These are phyloP conservation scores for Aureobasidium zeae DNA, from an alignment of 2,329 filamentous ascomycete species.

Conservation along the genomic window DNA sequence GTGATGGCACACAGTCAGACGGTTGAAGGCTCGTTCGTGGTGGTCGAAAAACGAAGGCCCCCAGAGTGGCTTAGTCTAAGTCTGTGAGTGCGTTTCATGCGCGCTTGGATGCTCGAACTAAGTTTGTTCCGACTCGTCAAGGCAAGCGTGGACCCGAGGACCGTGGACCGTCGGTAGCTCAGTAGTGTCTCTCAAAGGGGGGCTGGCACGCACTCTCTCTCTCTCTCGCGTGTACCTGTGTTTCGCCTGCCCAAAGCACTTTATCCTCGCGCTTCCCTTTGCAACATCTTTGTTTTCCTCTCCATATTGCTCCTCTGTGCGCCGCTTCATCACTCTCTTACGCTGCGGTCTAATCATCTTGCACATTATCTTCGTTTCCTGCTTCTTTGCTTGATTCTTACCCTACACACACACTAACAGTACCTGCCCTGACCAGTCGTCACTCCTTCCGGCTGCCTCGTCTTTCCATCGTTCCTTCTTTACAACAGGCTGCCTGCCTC, in stretches of 20 bases:
- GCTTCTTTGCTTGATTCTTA: background rate
- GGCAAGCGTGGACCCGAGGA: conserved; percentile 1
- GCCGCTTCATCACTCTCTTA: conserved; percentile 15
- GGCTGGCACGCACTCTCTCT: conserved; percentile 9
- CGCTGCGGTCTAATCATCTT: conserved; percentile 4
- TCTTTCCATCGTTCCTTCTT: background rate
- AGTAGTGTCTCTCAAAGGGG: conserved; percentile 11
- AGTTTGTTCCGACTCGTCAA: conserved; percentile 10
- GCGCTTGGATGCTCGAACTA: conserved; percentile 9
- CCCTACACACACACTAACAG: background rate
- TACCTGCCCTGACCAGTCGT: conserved; percentile 15
- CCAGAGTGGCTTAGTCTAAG: conserved; percentile 3
- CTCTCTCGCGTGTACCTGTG: conserved; percentile 13
- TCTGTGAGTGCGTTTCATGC: conserved; percentile 10
- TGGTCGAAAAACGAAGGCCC: background rate
- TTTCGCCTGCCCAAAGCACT: conserved; percentile 13
- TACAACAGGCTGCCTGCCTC: conserved; percentile 1
- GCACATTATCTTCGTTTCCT: background rate
- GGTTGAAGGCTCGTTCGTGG: background rate
- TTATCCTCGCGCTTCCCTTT: conserved; percentile 12
- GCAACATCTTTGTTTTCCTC: conserved; percentile 12
- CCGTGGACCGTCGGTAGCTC: background rate
- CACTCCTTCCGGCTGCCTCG: conserved; percentile 13
- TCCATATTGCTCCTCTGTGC: conserved; percentile 12
- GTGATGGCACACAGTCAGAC: conserved; percentile 7